Conservation (phyloP, 1,139 yeast genomes). For the Candida tetrigidarum region DNA sequence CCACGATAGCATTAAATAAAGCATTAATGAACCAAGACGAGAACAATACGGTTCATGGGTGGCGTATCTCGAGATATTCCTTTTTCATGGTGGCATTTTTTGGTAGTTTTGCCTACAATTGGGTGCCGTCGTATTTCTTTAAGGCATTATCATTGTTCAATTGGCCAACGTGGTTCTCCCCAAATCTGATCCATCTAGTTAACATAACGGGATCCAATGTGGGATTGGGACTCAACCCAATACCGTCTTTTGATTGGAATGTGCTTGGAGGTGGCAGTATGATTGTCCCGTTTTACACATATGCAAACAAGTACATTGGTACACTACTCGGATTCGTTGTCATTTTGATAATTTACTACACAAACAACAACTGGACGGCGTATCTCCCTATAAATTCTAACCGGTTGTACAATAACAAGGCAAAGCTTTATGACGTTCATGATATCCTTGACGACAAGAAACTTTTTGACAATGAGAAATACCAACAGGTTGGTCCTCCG, state of each 20-base stretch:
- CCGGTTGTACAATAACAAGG: conserved; percentile 39
- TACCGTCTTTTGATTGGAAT: conserved; percentile 52
- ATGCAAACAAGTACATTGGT: conserved; percentile 41
- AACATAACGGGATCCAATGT: conserved; percentile 41
- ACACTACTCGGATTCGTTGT: conserved; percentile 35
- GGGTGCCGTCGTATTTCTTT: conserved; percentile 48
- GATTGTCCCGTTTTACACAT: conserved; percentile 46
- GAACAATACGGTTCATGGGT: conserved; percentile 36
- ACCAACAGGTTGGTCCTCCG: conserved; percentile 44
- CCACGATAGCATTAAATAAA: conserved; percentile 47
- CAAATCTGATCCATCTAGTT: conserved; percentile 42
- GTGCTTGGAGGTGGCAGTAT: conserved; percentile 44
- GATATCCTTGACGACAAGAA: conserved; percentile 35
- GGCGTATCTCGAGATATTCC: conserved; percentile 44
- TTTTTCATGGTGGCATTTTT: conserved; percentile 40
- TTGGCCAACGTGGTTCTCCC: conserved; percentile 54
- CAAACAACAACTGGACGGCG: conserved; percentile 45
- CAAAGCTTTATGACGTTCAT: conserved; percentile 36
- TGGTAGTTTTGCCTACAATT: conserved; percentile 42
- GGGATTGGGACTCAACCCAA: conserved; percentile 50
- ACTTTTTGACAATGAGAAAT: conserved; percentile 34
- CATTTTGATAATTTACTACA: conserved; percentile 36
- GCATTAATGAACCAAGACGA: conserved; percentile 43
- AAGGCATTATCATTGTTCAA: conserved; percentile 46
- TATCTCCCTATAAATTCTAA: conserved; percentile 46